Percentiles rank a stretch among this genome's conserved stretches.
These are phyloP conservation scores for Graphilbum fragrans DNA, from an alignment of 2,329 filamentous ascomycete genomes.

Conservation along the genomic window DNA sequence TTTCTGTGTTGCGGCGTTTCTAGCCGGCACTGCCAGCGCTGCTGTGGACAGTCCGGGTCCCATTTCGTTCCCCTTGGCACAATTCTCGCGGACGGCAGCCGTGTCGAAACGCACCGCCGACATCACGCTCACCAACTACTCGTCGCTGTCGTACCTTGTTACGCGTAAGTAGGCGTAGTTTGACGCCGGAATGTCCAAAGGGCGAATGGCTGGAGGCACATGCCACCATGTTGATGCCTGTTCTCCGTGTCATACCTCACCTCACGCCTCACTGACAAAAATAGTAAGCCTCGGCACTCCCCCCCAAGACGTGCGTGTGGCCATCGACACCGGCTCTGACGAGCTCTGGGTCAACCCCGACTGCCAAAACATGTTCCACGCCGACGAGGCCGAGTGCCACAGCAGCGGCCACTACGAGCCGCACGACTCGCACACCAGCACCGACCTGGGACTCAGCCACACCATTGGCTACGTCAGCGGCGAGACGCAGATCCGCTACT, in stretches of 20 bases:
- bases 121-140: slow-evolving; percentile 6
- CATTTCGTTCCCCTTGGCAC: not conserved
- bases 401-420: slow-evolving; percentile 25
- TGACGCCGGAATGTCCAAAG: too few species aligned
- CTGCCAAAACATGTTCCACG: slow-evolving; percentile 26
- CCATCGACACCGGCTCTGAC: slow-evolving; percentile 40
- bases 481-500: slow-evolving; percentile 15
- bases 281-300: slow-evolving; percentile 34
- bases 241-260: not conserved
- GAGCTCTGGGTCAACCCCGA: slow-evolving; percentile 48
- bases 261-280: not conserved
- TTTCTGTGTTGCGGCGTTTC: too few species aligned
- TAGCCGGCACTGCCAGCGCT: too few species aligned
- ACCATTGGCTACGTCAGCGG: slow-evolving; percentile 19
- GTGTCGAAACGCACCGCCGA: slow-evolving; percentile 4
- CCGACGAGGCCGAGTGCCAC: slow-evolving; percentile 22
- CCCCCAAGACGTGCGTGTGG: slow-evolving; percentile 31
- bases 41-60: too few species aligned
- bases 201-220: too few species aligned
- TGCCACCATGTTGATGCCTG: not conserved
- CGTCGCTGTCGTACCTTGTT: slow-evolving; percentile 6
- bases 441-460: slow-evolving; percentile 7
- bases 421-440: slow-evolving; percentile 13
- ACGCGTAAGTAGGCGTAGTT: slow-evolving; percentile 6
- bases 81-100: not conserved